Evolutionary conservation across 257 asterid species (phyloP).

Genomic region (Ilex asprella): DNA sequence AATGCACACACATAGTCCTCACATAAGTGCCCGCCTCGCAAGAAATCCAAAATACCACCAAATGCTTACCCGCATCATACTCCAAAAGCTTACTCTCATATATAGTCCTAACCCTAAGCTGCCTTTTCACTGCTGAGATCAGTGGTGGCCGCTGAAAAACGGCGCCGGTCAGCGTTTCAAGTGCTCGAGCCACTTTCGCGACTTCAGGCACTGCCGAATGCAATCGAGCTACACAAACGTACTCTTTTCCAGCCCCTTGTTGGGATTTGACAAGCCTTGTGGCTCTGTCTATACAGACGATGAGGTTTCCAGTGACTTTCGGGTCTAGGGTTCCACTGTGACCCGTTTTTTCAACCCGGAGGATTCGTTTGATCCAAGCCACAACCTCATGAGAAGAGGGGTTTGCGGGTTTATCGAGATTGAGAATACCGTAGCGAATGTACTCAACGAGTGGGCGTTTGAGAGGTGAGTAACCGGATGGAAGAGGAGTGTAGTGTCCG

Average conservation of each 20-base stretch:
- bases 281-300: constrained; percentile 89
- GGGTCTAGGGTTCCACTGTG: constrained; percentile 96
- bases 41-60: constrained; percentile 91
- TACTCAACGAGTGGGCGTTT: constrained; percentile 74
- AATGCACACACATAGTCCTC: constrained; percentile 88
- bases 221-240: constrained; percentile 74
- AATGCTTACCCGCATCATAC: constrained; percentile 64
- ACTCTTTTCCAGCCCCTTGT: constrained; percentile 97
- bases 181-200: constrained; percentile 69
- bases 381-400: constrained; percentile 97
- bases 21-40: constrained; percentile 98
- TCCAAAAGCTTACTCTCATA: constrained; percentile 90
- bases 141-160: constrained; percentile 91
- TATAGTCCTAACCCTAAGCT: constrained; percentile 86
- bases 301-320: constrained; percentile 85
- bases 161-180: constrained; percentile 84
- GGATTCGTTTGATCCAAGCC: constrained; percentile 89
- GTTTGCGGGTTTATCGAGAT: constrained; percentile 82
- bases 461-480: constrained; percentile 78
- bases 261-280: constrained; percentile 90
- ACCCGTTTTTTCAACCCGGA: constrained; percentile 85
- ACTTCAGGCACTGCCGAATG: constrained; percentile 79
- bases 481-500: constrained; percentile 92
- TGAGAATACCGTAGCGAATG: constrained; percentile 74
- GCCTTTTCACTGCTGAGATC: constrained; percentile 90